Evolutionary conservation across 2,329 filamentous ascomycete genomes (phyloP).

Genomic region (Lachnellula hyalina): DNA sequence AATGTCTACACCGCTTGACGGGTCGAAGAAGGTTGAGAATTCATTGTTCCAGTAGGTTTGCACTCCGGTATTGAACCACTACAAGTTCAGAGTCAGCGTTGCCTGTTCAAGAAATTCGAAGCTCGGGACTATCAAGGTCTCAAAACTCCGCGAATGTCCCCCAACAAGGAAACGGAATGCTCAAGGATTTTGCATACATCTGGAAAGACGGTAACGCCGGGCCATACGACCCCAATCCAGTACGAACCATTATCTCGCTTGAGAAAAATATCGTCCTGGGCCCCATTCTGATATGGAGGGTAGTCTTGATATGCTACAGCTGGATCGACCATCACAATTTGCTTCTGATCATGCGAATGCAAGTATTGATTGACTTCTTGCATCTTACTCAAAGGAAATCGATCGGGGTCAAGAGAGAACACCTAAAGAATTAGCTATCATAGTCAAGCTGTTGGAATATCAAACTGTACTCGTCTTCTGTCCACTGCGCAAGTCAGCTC

Average conservation of each 20-base stretch:
- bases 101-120: too few species aligned
- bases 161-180: too few species aligned
- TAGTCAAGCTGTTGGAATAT: background rate
- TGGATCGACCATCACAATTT: slow-evolving; percentile 75
- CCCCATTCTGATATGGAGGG: slow-evolving; percentile 46
- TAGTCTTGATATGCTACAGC: slow-evolving; percentile 51
- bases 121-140: too few species aligned
- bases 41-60: slow-evolving; percentile 66
- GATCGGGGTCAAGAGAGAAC: slow-evolving; percentile 59
- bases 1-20: slow-evolving; percentile 62
- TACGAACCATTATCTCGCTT: slow-evolving; percentile 49
- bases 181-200: slow-evolving; percentile 37
- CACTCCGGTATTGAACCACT: slow-evolving; percentile 63
- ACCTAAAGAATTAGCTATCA: slow-evolving; percentile 30
- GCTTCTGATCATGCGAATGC: slow-evolving; percentile 62
- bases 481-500: slow-evolving; percentile 34
- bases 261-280: slow-evolving; percentile 43
- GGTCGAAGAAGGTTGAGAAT: slow-evolving; percentile 59
- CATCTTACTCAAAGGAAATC: slow-evolving; percentile 58
- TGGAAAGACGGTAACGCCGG: slow-evolving; percentile 64
- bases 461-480: slow-evolving; percentile 35
- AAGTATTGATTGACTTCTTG: slow-evolving; percentile 62
- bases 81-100: too few species aligned
- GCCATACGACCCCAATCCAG: slow-evolving; percentile 68
- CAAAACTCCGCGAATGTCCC: too few species aligned